Conservation (phyloP, 768 basidiomycete species). For the Butyriboletus loyo region DNA sequence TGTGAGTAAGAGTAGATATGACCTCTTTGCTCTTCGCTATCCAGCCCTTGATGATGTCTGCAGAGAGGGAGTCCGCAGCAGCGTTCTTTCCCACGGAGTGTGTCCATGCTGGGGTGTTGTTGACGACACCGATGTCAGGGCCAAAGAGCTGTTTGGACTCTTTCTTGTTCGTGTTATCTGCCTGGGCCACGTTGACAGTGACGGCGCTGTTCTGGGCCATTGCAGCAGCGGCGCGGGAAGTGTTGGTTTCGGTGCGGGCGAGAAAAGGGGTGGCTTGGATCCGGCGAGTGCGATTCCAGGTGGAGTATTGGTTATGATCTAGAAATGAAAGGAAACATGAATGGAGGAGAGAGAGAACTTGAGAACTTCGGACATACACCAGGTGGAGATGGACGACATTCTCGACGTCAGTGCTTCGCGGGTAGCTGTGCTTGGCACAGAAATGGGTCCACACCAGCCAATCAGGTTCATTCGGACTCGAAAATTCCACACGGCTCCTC, state of each 20-base stretch:
- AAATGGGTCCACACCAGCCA: background rate
- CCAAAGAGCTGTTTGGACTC: constrained; percentile 80
- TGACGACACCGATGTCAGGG: constrained; percentile 80
- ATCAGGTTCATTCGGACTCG: background rate
- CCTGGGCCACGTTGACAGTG: constrained; percentile 23
- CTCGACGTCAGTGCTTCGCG: constrained; percentile 3
- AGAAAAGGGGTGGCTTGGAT: constrained; percentile 50
- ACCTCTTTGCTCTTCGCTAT: constrained; percentile 87
- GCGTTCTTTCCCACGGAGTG: constrained; percentile 58
- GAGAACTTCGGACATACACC: constrained; percentile 37
- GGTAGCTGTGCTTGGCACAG: background rate
- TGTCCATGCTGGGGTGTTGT: constrained; percentile 70
- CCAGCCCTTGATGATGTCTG: constrained; percentile 80
- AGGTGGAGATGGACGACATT: constrained; percentile 35
- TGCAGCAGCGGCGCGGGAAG: constrained; percentile 46
- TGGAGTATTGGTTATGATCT: constrained; percentile 52
- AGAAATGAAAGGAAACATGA: background rate
- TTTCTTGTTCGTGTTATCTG: constrained; percentile 35
- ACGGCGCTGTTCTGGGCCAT: constrained; percentile 43
- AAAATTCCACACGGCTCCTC: constrained; percentile 5
- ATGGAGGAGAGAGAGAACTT: background rate
- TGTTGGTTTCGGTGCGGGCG: constrained; percentile 48
- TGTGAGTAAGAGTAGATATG: background rate
- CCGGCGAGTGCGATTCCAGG: constrained; percentile 58
- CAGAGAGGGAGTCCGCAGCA: constrained; percentile 68